Percentiles rank a stretch among this genome's conserved stretches.
These are phyloP conservation scores for Eutrema heterophyllum DNA, from an alignment of 345 rosid species.

Conservation along the genomic window DNA sequence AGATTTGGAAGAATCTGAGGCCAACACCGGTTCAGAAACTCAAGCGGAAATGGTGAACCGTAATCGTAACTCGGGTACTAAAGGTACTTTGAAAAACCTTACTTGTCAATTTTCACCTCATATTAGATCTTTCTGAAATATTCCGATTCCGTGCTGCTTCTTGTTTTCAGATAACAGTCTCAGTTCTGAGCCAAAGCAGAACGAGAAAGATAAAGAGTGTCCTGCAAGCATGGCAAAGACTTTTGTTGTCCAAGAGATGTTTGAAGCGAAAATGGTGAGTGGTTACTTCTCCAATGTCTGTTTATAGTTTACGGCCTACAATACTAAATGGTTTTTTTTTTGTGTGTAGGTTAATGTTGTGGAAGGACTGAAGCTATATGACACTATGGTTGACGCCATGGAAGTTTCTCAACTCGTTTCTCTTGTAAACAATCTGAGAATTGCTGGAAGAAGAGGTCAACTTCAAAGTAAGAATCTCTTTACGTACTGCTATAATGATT, in stretches of 20 bases:
- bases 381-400: conserved; percentile 43
- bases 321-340: neutral
- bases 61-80: conserved; percentile 30
- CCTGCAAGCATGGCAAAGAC: conserved; percentile 43
- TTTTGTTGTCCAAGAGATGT: conserved; percentile 55
- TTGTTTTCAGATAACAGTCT: conserved; percentile 44
- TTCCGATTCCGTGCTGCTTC: neutral
- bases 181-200: conserved; percentile 32
- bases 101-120: neutral
- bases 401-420: conserved; percentile 69
- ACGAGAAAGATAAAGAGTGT: conserved; percentile 45
- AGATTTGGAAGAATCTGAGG: conserved; percentile 29
- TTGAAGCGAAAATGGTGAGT: conserved; percentile 71
- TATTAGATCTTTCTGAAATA: neutral
- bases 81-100: conserved; percentile 39
- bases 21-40: conserved; percentile 23
- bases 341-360: conserved; percentile 75
- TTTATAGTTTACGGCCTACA: neutral
- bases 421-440: conserved; percentile 63
- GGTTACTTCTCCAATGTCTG: conserved; percentile 1
- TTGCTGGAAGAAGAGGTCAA: conserved; percentile 73
- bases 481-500: neutral
- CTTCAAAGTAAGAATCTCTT: conserved; percentile 62
- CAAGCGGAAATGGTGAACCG: conserved; percentile 36
- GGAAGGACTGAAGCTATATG: conserved; percentile 83